Base-by-base conservation (phyloP, 495 filamentous ascomycete species). In the Penicillium cataractarum region DNA sequence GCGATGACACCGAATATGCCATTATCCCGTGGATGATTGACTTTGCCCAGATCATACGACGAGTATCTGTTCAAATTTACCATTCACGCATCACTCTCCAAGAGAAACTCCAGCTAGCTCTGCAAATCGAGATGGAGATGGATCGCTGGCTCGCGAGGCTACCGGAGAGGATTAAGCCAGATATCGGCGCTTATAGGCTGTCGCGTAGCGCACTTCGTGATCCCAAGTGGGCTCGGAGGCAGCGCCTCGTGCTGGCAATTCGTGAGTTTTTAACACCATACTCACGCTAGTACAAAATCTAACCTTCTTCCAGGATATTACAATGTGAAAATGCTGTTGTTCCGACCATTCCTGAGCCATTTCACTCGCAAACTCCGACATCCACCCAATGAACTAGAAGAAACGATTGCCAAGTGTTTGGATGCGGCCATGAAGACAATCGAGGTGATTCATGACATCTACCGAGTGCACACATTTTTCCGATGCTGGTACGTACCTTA, bases 21-120 rank as follows among this genome's bases (percentile, higher is more conserved):
- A 77, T 79, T 9, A 79, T 79, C 22, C 75, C 77, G 0, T 76
- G 73, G 71, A 79, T 79, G 77, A 74, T 77, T 15, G 77, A 79
- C 35, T 76, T 77, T 54, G 74, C 75, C 1, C 74, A 74, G 37
- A 78, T 79, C 4, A 77, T 76, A 4, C 69, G 77, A 32, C 73
- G 71, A 22, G 74, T 79, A 6, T 79, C 77, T 13, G 64, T 79
- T n/a, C 75, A 78, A 17, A 78, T 79, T 10, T 79, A 79, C 44
- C 77, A 78, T 56, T 74, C 74, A 6, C 70, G 75, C 9, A 73
- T 79, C 6, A 71, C 74, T n/a, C 40, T 76, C 6, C 71, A 75
- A 42, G 75, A 79, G 56, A 78, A 78, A 51, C 63, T 79, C 3
- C 71, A 74, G 32, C 44, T 75, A 32, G 74, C 73, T 10, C 68